These are phyloP conservation scores for Pseudogymnoascus sp. DNA, from an alignment of 2,329 filamentous ascomycete species.

Conservation along the genomic window DNA sequence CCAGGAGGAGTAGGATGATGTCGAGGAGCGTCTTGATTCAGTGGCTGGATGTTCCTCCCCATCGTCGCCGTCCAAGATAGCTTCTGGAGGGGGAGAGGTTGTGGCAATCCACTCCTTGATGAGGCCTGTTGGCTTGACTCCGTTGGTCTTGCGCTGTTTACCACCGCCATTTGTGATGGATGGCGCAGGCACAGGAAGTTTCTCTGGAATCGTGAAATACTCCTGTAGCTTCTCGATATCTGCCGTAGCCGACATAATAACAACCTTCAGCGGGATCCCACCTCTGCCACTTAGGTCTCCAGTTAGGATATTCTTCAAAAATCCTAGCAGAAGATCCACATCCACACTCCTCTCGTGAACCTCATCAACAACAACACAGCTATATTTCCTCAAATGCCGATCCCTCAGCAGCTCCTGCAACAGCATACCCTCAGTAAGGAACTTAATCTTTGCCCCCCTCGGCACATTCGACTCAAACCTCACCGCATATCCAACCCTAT, in stretches of 20 bases:
- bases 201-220: conserved; percentile 52
- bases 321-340: conserved; percentile 83
- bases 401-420: conserved; percentile 88
- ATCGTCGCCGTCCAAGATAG: background rate
- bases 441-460: conserved; percentile 81
- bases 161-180: background rate
- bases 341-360: conserved; percentile 95
- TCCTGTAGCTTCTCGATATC: conserved; percentile 68
- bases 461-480: conserved; percentile 84
- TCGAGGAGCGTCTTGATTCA: background rate
- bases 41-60: background rate
- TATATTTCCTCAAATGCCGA: conserved; percentile 73
- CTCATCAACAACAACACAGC: conserved; percentile 86
- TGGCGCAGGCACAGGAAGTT: background rate
- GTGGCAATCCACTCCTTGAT: background rate
- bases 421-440: conserved; percentile 91
- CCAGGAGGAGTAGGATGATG: background rate
- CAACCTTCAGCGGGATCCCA: conserved; percentile 71
- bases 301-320: conserved; percentile 68
- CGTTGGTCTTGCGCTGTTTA: background rate
- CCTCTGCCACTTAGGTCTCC: conserved; percentile 55
- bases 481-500: conserved; percentile 80
- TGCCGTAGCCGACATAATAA: conserved; percentile 95
- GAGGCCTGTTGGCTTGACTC: background rate
- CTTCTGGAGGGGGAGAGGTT: background rate